Evolutionary conservation across 345 rosid genomes (phyloP).

Genomic region (Crucihimalaya himalaica): DNA sequence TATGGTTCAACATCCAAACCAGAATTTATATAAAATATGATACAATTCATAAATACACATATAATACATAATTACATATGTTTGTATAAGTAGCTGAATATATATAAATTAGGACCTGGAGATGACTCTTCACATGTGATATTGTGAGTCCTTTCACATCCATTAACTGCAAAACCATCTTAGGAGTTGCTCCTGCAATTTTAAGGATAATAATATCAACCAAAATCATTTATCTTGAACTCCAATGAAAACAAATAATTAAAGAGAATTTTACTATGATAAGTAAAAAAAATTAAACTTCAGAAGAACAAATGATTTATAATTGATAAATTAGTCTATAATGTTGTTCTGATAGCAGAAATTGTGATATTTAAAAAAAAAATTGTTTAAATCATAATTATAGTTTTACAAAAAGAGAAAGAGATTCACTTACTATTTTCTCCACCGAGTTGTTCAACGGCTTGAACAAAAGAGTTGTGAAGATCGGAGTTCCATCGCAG

Average conservation of each 20-base stretch:
- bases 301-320: background rate
- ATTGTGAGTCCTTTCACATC: constrained; percentile 76
- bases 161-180: constrained; percentile 79
- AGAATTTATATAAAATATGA: background rate
- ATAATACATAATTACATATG: background rate
- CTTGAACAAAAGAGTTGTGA: constrained; percentile 71
- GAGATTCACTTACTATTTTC: constrained; percentile 56
- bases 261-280: background rate
- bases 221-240: background rate
- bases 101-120: constrained; percentile 53
- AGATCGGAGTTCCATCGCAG: constrained; percentile 85
- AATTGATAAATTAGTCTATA: background rate
- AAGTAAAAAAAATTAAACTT: background rate
- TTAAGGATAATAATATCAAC: background rate
- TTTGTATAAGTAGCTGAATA: background rate
- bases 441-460: constrained; percentile 81
- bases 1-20: background rate
- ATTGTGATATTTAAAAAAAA: background rate
- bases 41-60: constrained; percentile 1
- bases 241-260: background rate
- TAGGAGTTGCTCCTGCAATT: constrained; percentile 74
- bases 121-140: constrained; percentile 85
- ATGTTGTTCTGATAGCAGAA: background rate
- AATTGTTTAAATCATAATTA: background rate
- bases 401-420: background rate